Evolutionary conservation across 2,329 filamentous ascomycete genomes (phyloP), one percentile per base, ranked within the genome.

Genomic region (Sclerotinia sclerotiorum): DNA sequence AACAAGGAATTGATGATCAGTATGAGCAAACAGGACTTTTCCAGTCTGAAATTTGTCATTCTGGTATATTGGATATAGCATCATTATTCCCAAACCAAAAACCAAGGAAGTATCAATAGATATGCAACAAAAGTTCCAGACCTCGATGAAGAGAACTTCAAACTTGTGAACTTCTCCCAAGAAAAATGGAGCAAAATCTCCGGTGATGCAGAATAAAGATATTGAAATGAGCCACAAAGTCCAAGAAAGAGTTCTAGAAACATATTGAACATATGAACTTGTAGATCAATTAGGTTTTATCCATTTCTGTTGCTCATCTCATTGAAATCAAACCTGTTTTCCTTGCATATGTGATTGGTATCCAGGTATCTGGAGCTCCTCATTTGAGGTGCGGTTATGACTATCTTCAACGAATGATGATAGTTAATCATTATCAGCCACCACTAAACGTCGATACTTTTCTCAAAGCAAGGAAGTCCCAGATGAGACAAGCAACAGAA

Each of bases 281-380:
- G 29, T 3, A n/a, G n/a, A 62, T 51, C 48, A 11, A 11, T 27
- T 6, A 15, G 17, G 17, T 62, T 32, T 32, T 13, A 49, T 19
- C 24, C 2, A 24, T 21, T 64, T 61, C 54, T 55, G 49, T 64
- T 64, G 49, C 61, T 55, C 49, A 29, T 64, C 48, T 64, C 24
- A n/a, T 64, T 8, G 19, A 19, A 6, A 21, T 52, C 61, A 64
- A 64, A 64, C 61, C 61, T 55, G 62, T 44, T 55, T 65, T 62
- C 19, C 6, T 24, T 44, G 13, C 32, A 42, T 56, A 32, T 17
- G 24, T 39, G 39, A 42, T 19, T 58, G 35, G n/a, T 58, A 27
- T 35, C 35, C 32, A 42, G 55, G 55, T 58, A 58, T n/a, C 27
- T n/a, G 35, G 35, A n/a, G 21, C 55, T 58, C 35, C 46, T 27